A percentile compares a stretch with the other conserved stretches of the same genome.
phyloP scores from a whole-genome alignment of 1,284 basidiomycete species.

The Chiua sp. region DNA sequence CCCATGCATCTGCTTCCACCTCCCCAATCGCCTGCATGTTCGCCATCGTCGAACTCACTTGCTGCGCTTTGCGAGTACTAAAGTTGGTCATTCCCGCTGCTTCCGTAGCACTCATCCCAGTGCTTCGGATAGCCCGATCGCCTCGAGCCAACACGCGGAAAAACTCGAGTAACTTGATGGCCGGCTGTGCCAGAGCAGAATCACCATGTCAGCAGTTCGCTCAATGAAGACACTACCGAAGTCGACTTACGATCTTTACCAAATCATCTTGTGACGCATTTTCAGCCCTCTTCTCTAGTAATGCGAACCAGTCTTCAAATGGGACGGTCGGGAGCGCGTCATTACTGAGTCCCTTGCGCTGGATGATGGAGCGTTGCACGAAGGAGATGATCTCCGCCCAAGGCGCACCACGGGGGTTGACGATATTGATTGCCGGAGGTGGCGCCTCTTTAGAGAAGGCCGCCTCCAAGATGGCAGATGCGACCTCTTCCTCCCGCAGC shows the following conservation, averaged over 20 bases:
- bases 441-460: slow-evolving; percentile 23
- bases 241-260: not conserved
- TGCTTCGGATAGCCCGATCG: slow-evolving; percentile 3
- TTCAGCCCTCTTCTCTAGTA: not conserved
- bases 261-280: not conserved
- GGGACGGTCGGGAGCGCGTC: not conserved
- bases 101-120: slow-evolving; percentile 1
- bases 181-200: slow-evolving; percentile 9
- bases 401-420: slow-evolving; percentile 31
- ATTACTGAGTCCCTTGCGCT: not conserved
- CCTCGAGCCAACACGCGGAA: slow-evolving; percentile 11
- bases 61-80: slow-evolving; percentile 9
- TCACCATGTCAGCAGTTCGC: not conserved
- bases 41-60: slow-evolving; percentile 23
- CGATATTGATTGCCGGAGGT: slow-evolving; percentile 28
- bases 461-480: slow-evolving; percentile 28
- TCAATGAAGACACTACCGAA: not conserved
- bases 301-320: slow-evolving; percentile 2
- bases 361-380: slow-evolving; percentile 19
- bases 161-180: slow-evolving; percentile 23
- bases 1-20: slow-evolving; percentile 20
- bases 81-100: slow-evolving; percentile 10
- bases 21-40: slow-evolving; percentile 14
- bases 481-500: slow-evolving; percentile 35
- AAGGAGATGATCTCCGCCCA: slow-evolving; percentile 17